phyloP scores from a whole-genome alignment of 2,329 filamentous ascomycete species.

The Pezizomycotina sp. region DNA sequence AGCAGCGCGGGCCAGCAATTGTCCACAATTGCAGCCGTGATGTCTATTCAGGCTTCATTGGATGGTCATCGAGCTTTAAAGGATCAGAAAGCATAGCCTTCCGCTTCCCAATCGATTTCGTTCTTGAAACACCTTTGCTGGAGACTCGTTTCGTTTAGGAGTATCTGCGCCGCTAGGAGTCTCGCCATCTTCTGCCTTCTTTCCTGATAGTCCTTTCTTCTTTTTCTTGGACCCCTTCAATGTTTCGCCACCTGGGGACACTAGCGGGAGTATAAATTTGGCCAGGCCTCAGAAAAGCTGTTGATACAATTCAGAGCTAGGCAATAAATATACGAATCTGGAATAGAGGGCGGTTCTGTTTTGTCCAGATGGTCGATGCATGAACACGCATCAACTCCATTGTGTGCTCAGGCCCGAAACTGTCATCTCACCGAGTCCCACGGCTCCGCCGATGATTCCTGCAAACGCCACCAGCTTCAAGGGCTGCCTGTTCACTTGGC shows the following conservation, averaged over 20 bases:
- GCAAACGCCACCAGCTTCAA: constrained; percentile 77
- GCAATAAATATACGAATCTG: constrained; percentile 87
- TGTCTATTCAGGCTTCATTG: constrained; percentile 54
- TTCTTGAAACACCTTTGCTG: constrained; percentile 19
- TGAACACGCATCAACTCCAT: constrained; percentile 71
- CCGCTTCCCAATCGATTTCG: constrained; percentile 28
- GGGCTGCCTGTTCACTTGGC: constrained; percentile 63
- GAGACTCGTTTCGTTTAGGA: constrained; percentile 21
- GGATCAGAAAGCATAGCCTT: constrained; percentile 73
- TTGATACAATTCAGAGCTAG: constrained; percentile 78
- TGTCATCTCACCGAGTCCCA: constrained; percentile 48
- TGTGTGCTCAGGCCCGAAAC: constrained; percentile 67
- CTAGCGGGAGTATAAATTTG: constrained; percentile 81
- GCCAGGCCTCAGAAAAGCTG: constrained; percentile 76
- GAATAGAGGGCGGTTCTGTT: constrained; percentile 60
- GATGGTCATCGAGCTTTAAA: constrained; percentile 54
- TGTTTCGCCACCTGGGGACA: constrained; percentile 54
- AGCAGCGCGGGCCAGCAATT: constrained; percentile 91
- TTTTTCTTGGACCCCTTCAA: constrained; percentile 36
- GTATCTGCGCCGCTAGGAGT: constrained; percentile 18
- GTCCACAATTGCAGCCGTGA: constrained; percentile 68
- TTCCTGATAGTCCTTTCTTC: constrained; percentile 24
- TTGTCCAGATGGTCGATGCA: constrained; percentile 95
- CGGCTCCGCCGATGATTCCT: constrained; percentile 64
- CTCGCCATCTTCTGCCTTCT: constrained; percentile 16